Evolutionary conservation across 805 yeast genomes (phyloP).

Genomic region (Wickerhamiella vanderwaltii): DNA sequence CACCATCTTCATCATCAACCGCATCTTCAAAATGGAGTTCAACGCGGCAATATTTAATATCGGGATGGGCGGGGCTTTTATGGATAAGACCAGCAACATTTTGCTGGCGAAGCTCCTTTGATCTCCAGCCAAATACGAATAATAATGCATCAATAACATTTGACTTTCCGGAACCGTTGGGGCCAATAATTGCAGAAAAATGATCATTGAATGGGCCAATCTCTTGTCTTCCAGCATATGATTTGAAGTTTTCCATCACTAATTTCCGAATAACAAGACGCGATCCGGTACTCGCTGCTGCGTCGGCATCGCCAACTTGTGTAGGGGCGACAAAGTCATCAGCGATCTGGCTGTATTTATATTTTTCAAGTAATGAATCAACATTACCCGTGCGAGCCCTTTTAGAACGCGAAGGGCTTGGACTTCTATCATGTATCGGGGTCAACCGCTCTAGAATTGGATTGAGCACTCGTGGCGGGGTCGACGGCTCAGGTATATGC

Average conservation of each 20-base stretch:
- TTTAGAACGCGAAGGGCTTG: background rate
- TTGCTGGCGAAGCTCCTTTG: constrained; percentile 92
- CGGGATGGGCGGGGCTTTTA: constrained; percentile 62
- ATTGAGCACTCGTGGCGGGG: too few species aligned
- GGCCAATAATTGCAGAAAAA: constrained; percentile 96
- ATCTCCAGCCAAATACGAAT: constrained; percentile 94
- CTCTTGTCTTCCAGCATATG: constrained; percentile 85
- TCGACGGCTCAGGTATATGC: too few species aligned
- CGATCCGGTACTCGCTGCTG: background rate
- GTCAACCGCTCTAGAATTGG: too few species aligned
- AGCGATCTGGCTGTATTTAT: background rate
- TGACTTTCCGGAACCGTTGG: constrained; percentile 96
- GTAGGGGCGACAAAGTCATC: too few species aligned
- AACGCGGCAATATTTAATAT: constrained; percentile 67
- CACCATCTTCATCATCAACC: constrained; percentile 37
- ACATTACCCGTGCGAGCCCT: background rate
- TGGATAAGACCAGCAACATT: constrained; percentile 88
- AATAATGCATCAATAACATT: constrained; percentile 93
- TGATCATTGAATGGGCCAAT: constrained; percentile 92
- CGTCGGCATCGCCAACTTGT: background rate
- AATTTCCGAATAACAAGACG: constrained; percentile 67
- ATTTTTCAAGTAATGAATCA: background rate
- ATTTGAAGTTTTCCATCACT: constrained; percentile 75
- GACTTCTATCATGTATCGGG: too few species aligned
- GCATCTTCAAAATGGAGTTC: constrained; percentile 81